Base-by-base conservation (phyloP, 129 eudicot genomes). In the Flaveria linearis region DNA sequence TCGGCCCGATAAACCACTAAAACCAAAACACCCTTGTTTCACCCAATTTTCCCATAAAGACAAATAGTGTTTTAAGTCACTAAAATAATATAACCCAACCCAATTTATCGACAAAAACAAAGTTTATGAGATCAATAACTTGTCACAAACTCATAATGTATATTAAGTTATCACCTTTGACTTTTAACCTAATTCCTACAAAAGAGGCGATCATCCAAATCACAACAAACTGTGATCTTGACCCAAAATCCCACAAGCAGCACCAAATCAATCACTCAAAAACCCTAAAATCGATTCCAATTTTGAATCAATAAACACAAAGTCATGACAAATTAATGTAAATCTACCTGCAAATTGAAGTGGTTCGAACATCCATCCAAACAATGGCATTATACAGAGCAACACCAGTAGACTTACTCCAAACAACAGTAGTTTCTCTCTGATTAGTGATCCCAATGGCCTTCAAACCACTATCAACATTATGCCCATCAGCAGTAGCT, bases 291-390 rank as follows among this genome's bases (percentile, higher is more conserved):
- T 33, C 39, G 7, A 33, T 33, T 4, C 60, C 14, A 49, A 49
- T 49, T 36, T 68, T 20, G 23, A 9, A 68, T 66, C 68, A 76
- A 76, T 8, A 64, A 68, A 13, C 16, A 26, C 39, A 11, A 61
- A 26, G 3, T n/a, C 33, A 80, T 2, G 66, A 15, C 49, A 26
- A 74, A 69, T 41, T 41, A 7, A 28, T 2, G 41, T 33, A 33
- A 33, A 33, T 33, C 39, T 33, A 95, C 99, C 99, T 95, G 99
- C 99, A 95, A 82, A 91, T 83, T 18, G 96, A 81, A 69, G 85
- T 91, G 42, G 99, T 95, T 26, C 99, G 88, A 73, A 65, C 88
- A 85, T 95, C 99, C 99, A 95, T 95, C 99, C 99, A 95, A 83
- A 91, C 97, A 79, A 95, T 95, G 52, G 99, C 99, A 7, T 95